Percentiles rank a stretch among this genome's conserved stretches.
These are phyloP conservation scores for Ceratocystis eucalypticola DNA, from an alignment of 2,329 filamentous ascomycete species.

Conservation along the genomic window DNA sequence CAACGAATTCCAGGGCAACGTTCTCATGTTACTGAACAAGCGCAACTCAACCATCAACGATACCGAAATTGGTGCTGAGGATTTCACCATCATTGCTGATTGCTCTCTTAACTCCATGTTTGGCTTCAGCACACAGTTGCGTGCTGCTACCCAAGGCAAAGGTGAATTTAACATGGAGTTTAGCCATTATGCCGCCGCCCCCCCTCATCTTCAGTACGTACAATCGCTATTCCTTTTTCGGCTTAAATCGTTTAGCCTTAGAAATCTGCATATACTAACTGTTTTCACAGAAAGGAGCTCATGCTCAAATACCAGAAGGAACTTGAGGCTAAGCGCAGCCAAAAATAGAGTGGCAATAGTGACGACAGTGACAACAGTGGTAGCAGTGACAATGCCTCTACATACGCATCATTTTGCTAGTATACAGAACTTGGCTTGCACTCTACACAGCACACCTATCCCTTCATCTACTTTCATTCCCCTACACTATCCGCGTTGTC, in stretches of 20 bases:
- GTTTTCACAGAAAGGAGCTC: slow-evolving; percentile 39
- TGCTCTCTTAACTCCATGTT: slow-evolving; percentile 97
- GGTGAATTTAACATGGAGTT: slow-evolving; percentile 99
- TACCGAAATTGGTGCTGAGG: slow-evolving; percentile 83
- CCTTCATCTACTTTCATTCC: too few relatives aligned
- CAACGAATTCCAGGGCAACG: slow-evolving; percentile 92
- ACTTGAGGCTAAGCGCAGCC: slow-evolving; percentile 40
- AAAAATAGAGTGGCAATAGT: slow-evolving; percentile 10
- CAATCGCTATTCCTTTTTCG: background rate
- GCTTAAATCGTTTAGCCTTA: too few relatives aligned
- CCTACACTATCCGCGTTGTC: too few relatives aligned
- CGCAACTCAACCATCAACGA: slow-evolving; percentile 88
- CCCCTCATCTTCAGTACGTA: slow-evolving; percentile 75
- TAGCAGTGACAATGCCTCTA: too few relatives aligned
- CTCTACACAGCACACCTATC: too few relatives aligned
- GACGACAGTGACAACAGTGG: too few relatives aligned
- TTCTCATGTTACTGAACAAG: slow-evolving; percentile 93
- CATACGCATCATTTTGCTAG: too few relatives aligned
- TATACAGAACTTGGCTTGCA: too few relatives aligned
- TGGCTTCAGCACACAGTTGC: slow-evolving; percentile 80
- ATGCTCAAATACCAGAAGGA: slow-evolving; percentile 46
- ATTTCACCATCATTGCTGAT: slow-evolving; percentile 85
- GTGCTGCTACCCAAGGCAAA: slow-evolving; percentile 93
- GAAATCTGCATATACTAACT: slow-evolving; percentile 22
- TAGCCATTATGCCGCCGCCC: slow-evolving; percentile 81